Base-by-base conservation (phyloP, 768 basidiomycete genomes). In the Trametes cinnabarina region DNA sequence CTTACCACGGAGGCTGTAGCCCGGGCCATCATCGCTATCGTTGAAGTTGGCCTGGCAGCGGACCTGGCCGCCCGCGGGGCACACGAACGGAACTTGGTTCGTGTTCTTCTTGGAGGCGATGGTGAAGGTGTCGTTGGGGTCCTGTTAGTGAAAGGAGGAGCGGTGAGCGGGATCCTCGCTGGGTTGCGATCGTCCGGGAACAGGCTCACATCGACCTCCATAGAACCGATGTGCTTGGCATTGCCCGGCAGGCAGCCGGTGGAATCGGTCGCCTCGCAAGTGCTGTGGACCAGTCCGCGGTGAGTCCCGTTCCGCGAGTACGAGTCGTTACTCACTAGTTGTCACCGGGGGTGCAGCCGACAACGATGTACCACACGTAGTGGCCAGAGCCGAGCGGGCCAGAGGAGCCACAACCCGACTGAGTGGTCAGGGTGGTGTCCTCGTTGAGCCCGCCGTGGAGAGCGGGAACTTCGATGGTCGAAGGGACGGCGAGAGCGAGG, bases 41-140 rank as follows among this genome's bases (percentile, higher is more conserved):
- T 58, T 53, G 51, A 58, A 58, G 50, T 58, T 58, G 3, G 51
- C 57, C 57, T 58, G 44, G 57, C 57, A 58, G 50, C 57, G 57
- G 2, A 51, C 25, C 39, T 51, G 50, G 25, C 57, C 57, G 10
- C 28, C 42, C 10, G 50, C n/a, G 12, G 50, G 57, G 50, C 57
- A 58, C 5, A 30, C 47, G 57, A 58, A 58, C 11, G 43, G 40
- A 15, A 58, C 19, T 25, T 50, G 42, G 46, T 53, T 58, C 23
- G 55, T 44, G 41, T 41, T 32, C 25, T 12, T 37, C 48, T 25
- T 28, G 25, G 37, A 41, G 7, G 55, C 55, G 41, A 57, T 50
- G 30, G 50, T 28, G 11, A n/a, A n/a, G 23, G 54, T 55, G 54
- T 55, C 54, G 26, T 55, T 28, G 44, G 47, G 46, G 46, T 55